Evolutionary conservation across 2,329 filamentous ascomycete species (phyloP).

Genomic region (Sphaerulina musiva): DNA sequence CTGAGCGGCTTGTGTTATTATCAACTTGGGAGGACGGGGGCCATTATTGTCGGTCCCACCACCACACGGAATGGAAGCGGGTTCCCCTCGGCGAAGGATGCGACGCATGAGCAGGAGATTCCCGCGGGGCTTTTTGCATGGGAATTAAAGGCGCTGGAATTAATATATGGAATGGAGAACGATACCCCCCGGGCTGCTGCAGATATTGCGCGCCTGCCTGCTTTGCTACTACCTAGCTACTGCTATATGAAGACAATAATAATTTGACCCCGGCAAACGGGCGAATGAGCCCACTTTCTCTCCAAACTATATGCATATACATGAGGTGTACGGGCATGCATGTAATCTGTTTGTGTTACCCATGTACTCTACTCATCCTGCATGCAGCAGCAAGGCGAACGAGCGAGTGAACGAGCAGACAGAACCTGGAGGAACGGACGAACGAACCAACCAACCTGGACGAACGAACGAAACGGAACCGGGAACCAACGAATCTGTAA

Average conservation of each 20-base stretch:
- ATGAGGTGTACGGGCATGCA: too few species aligned
- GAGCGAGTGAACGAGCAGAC: too few species aligned
- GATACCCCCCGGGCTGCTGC: slow-evolving; percentile 17
- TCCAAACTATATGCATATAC: too few species aligned
- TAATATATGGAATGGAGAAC: slow-evolving; percentile 12
- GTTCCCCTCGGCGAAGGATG: slow-evolving; percentile 9
- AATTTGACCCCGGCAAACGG: slow-evolving; percentile 3
- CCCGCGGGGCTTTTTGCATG: slow-evolving; percentile 5
- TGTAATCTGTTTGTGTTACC: too few species aligned
- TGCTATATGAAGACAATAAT: slow-evolving; percentile 9
- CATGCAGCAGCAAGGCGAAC: too few species aligned
- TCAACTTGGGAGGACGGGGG: background rate
- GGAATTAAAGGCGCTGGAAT: slow-evolving; percentile 10
- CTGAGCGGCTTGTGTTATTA: slow-evolving; percentile 20
- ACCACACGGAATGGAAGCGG: slow-evolving; percentile 1
- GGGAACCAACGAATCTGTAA: too few species aligned
- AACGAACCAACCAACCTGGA: too few species aligned
- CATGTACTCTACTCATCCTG: too few species aligned
- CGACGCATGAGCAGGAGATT: slow-evolving; percentile 3
- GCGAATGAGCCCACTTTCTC: slow-evolving; percentile 3
- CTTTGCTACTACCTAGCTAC: background rate
- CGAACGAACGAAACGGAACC: too few species aligned
- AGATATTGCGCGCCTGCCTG: slow-evolving; percentile 15
- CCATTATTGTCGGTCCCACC: background rate
- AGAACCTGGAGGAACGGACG: too few species aligned